Percentiles rank a stretch among this genome's conserved stretches.
phyloP scores from a whole-genome alignment of 768 basidiomycete species.

The Naematelia aurantialba region DNA sequence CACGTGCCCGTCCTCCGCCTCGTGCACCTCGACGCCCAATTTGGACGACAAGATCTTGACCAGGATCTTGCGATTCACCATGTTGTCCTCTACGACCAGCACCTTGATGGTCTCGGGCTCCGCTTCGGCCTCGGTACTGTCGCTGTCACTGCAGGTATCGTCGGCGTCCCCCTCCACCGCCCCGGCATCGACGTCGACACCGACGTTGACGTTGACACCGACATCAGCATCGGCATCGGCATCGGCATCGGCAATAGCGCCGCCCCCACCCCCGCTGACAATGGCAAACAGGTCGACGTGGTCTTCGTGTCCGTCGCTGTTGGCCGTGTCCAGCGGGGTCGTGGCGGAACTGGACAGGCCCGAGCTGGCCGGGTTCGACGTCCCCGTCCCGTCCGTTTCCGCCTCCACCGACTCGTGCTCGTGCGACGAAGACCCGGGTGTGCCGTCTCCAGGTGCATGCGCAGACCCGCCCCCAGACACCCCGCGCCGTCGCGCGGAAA shows the following conservation, averaged over 20 bases:
- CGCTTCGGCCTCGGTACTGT: not conserved
- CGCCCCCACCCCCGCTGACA: not conserved
- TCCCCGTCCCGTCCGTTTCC: too few species aligned
- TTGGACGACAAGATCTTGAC: slow-evolving; percentile 31
- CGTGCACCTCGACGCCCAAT: slow-evolving; percentile 24
- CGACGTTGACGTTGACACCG: slow-evolving; percentile 1
- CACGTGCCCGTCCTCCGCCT: slow-evolving; percentile 41
- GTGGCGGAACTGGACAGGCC: too few species aligned
- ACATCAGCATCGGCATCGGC: too few species aligned
- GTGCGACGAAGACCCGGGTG: not conserved
- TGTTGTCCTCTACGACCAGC: slow-evolving; percentile 45
- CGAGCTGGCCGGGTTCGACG: too few species aligned
- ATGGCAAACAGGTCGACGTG: not conserved
- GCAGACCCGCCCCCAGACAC: not conserved
- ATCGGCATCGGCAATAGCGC: not conserved
- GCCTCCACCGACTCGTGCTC: not conserved
- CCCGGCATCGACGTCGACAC: not conserved
- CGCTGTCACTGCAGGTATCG: not conserved
- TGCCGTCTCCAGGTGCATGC: not conserved
- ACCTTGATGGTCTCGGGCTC: slow-evolving; percentile 26
- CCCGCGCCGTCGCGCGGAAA: slow-evolving; percentile 18
- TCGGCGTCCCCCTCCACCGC: not conserved
- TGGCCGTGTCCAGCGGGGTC: too few species aligned
- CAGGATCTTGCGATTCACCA: slow-evolving; percentile 34
- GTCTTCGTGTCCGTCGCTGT: too few species aligned